Evolutionary conservation across 208 protist species (phyloP).

Genomic region (Zelonia costaricensis): DNA sequence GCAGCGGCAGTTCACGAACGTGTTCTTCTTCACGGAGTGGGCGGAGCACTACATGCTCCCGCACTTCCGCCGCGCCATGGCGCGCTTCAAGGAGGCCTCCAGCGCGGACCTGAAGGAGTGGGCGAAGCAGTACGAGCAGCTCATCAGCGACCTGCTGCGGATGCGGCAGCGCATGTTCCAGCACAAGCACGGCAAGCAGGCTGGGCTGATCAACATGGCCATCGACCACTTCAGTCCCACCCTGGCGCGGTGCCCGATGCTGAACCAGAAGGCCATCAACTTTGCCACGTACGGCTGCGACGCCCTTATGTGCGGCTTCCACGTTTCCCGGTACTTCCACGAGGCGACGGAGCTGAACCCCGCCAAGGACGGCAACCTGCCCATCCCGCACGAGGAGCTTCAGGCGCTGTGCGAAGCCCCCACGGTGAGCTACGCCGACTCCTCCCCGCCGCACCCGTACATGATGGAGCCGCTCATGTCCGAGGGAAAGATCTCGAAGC

Average conservation of each 20-base stretch:
- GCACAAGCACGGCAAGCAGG: constrained; percentile 79
- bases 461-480: constrained; percentile 82
- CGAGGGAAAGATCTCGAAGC: constrained; percentile 79
- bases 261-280: constrained; percentile 91
- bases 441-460: constrained; percentile 82
- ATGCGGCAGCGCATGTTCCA: constrained; percentile 86
- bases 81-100: constrained; percentile 85
- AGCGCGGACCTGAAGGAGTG: constrained; percentile 86
- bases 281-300: constrained; percentile 85
- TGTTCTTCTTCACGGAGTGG: constrained; percentile 85
- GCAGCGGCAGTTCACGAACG: constrained; percentile 85
- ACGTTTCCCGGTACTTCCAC: constrained; percentile 89
- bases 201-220: constrained; percentile 52
- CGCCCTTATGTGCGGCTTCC: constrained; percentile 75
- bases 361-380: constrained; percentile 72
- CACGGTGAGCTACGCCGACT: constrained; percentile 76
- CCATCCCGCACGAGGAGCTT: constrained; percentile 62
- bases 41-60: constrained; percentile 76
- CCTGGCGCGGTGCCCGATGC: constrained; percentile 77
- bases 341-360: constrained; percentile 91
- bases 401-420: constrained; percentile 63
- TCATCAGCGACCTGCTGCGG: constrained; percentile 80
- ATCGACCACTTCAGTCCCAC: constrained; percentile 79
- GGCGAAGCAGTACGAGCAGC: constrained; percentile 87
- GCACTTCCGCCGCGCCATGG: constrained; percentile 65